phyloP scores from a whole-genome alignment of 2,329 filamentous ascomycete genomes.

The Coleophoma crateriformis region DNA sequence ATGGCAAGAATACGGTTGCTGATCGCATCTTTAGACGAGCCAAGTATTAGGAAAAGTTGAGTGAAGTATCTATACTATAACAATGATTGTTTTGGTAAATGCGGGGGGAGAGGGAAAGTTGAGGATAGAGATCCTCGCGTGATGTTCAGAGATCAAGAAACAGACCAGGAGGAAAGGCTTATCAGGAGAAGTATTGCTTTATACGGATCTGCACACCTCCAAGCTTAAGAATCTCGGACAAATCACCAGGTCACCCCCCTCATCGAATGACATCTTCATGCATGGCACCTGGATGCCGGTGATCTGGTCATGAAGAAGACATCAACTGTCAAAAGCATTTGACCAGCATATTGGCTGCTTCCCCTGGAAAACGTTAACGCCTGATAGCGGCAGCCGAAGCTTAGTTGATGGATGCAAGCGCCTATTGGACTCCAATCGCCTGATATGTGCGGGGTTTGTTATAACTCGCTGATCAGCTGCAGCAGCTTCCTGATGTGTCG shows the following conservation, averaged over 20 bases:
- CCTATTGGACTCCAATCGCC: not conserved
- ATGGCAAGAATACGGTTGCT: constrained; percentile 1
- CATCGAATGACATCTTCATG: too few species aligned
- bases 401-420: not conserved
- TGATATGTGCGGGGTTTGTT: not conserved
- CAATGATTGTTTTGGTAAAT: not conserved
- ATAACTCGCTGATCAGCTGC: not conserved
- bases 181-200: too few species aligned
- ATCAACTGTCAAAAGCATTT: constrained; percentile 1
- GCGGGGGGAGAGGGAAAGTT: not conserved
- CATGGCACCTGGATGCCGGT: not conserved
- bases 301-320: not conserved
- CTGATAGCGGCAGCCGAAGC: not conserved
- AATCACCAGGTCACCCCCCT: too few species aligned
- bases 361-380: constrained; percentile 5
- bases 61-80: not conserved
- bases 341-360: constrained; percentile 11
- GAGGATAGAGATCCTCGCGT: not conserved
- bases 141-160: not conserved
- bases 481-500: constrained; percentile 1
- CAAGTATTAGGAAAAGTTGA: not conserved
- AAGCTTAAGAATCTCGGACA: too few species aligned
- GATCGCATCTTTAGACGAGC: not conserved
- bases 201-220: too few species aligned
- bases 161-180: not conserved